These are phyloP conservation scores for Cerioporus squamosus DNA, from an alignment of 1,284 basidiomycete genomes.

Conservation along the genomic window DNA sequence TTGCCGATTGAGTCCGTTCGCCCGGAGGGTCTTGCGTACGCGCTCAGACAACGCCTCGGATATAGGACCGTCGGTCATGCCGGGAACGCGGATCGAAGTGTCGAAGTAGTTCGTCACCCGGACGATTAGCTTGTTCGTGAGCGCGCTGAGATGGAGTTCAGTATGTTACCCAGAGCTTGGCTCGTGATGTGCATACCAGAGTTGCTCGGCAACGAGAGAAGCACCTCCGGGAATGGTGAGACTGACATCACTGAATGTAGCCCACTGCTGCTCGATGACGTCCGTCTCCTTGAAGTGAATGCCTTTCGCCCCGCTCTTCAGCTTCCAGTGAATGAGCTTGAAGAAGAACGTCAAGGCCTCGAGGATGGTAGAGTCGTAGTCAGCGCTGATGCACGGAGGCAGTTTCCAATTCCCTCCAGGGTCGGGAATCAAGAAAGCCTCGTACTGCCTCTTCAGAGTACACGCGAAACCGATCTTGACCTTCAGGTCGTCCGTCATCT, in stretches of 20 bases:
- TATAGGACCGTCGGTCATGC: constrained; percentile 29
- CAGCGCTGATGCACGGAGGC: constrained; percentile 84
- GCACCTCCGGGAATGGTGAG: constrained; percentile 90
- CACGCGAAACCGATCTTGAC: constrained; percentile 93
- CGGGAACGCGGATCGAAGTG: constrained; percentile 86
- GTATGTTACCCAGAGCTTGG: constrained; percentile 2
- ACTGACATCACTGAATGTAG: constrained; percentile 93
- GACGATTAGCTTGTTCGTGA: constrained; percentile 90
- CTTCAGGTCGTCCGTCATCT: constrained; percentile 94
- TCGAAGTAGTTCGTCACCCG: constrained; percentile 94
- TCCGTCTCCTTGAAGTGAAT: constrained; percentile 99
- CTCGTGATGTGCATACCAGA: constrained; percentile 64
- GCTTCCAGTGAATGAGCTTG: constrained; percentile 92
- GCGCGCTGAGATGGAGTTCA: constrained; percentile 52
- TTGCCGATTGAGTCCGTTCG: constrained; percentile 13
- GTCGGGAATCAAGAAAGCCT: constrained; percentile 87
- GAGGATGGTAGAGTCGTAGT: constrained; percentile 90
- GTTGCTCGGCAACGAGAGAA: constrained; percentile 90
- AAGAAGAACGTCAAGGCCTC: constrained; percentile 93
- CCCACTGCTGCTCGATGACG: constrained; percentile 95
- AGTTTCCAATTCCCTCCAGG: constrained; percentile 88
- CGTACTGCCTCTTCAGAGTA: constrained; percentile 93
- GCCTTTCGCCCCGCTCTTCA: constrained; percentile 91
- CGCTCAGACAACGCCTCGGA: constrained; percentile 17
- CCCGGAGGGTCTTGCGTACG: constrained; percentile 20